These are phyloP conservation scores for Saccharum officinarum DNA, from an alignment of 176 grass and related monocot genomes.

Conservation along the genomic window DNA sequence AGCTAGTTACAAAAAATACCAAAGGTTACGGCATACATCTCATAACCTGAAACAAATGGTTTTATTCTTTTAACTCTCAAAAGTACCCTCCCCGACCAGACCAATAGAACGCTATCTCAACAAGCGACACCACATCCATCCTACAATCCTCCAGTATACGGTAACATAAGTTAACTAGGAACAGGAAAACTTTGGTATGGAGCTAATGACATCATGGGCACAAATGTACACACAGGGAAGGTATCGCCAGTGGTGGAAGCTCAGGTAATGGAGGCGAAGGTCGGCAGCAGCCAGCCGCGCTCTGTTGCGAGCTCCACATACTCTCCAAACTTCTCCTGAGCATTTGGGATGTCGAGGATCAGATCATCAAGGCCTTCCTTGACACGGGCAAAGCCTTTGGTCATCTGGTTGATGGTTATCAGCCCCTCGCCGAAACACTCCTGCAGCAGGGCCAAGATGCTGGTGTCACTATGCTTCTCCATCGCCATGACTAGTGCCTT, in stretches of 20 bases:
- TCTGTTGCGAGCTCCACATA: slow-evolving; percentile 54
- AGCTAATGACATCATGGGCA: slow-evolving; percentile 41
- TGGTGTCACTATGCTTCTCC: slow-evolving; percentile 68
- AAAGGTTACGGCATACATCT: not conserved
- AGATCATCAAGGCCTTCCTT: slow-evolving; percentile 77
- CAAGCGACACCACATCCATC: slow-evolving; percentile 27
- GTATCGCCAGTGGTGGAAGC: not conserved
- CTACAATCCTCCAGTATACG: slow-evolving; percentile 47
- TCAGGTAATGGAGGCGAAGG: slow-evolving; percentile 37
- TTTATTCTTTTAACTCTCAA: slow-evolving; percentile 42
- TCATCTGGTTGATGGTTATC: slow-evolving; percentile 92
- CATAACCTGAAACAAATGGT: slow-evolving; percentile 33
- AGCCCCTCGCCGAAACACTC: slow-evolving; percentile 76
- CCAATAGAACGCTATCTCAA: slow-evolving; percentile 41
- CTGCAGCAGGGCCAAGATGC: slow-evolving; percentile 58
- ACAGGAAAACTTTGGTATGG: slow-evolving; percentile 49
- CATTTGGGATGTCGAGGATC: slow-evolving; percentile 72
- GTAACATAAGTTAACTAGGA: slow-evolving; percentile 34
- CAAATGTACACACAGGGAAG: slow-evolving; percentile 42
- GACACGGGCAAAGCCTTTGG: slow-evolving; percentile 64
- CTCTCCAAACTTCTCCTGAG: slow-evolving; percentile 57
- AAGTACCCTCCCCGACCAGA: slow-evolving; percentile 31
- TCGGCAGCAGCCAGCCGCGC: slow-evolving; percentile 58
- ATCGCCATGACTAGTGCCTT: slow-evolving; percentile 79
- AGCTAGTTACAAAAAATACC: slow-evolving; percentile 39